Evolutionary conservation across 768 basidiomycete genomes (phyloP), one percentile per base, ranked within the genome.

Genomic region (Chiua virens): DNA sequence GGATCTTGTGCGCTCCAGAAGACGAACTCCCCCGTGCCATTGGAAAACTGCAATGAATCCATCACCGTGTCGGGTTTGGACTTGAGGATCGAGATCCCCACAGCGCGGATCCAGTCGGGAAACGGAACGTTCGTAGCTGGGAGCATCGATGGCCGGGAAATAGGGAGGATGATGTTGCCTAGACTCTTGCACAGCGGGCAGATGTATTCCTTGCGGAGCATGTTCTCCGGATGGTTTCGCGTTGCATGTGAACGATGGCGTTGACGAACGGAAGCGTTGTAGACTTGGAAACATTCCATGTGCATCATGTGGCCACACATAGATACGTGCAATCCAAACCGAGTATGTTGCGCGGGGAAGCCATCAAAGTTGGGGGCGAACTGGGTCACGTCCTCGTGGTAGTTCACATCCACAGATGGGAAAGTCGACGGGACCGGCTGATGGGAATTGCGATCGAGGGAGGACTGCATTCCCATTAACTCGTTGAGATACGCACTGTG

Each of bases 301-400:
- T 99, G 97, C 94, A 99, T 98, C 79, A 95, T 83, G 65, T 98
- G 97, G 28, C 87, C 92, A 68, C 96, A 98, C 35, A 92, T 86
- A 1, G 94, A 93, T 10, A 86, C 73, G 63, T 94, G 79, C 13
- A 98, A 74, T 2, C 94, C 94, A 64, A 96, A 96, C 23, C 86
- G 85, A 2, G 87, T 88, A 54, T 82, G 82, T 35, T 79, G 76
- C 0, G 80, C 57, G 0, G 88, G 83, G 66, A 89, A 90, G 0
- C 85, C 87, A 57, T 90, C 87, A 57, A 91, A 89, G 57, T 79
- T 82, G 10, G 79, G 66, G 77, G 86, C 67, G 76, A 84, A 43
- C 55, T 65, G 51, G 43, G 55, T 50, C 27, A 69, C 59, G 8
- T 67, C 56, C 42, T 71, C 68, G 40, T 68, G 45, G n/a, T 54